These are phyloP conservation scores for Echinochloa phyllopogon DNA, from an alignment of 176 grass and related monocot genomes.

Conservation along the genomic window DNA sequence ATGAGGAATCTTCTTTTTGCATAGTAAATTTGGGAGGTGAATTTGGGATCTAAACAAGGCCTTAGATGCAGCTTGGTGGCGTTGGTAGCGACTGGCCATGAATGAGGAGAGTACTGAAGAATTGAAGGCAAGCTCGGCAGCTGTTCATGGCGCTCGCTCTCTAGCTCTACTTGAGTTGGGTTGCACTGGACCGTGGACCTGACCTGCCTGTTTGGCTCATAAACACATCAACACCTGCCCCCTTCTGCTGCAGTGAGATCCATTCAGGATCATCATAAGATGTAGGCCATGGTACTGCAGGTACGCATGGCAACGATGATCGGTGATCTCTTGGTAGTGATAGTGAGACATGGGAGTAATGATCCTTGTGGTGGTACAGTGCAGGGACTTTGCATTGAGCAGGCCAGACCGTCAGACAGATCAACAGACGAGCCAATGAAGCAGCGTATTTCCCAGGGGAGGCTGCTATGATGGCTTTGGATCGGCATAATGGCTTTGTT, in stretches of 20 bases:
- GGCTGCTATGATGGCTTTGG: slow-evolving; percentile 40
- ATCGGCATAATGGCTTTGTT: slow-evolving; percentile 11
- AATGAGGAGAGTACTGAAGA: slow-evolving; percentile 23
- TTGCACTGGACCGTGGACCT: neutral
- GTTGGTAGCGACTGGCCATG: neutral
- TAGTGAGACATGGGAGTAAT: slow-evolving; percentile 20
- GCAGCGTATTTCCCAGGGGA: neutral
- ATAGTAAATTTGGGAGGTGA: too few species aligned
- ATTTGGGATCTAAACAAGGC: too few species aligned
- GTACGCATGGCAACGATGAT: neutral
- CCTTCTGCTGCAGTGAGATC: slow-evolving; percentile 5
- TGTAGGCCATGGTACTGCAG: slow-evolving; percentile 18
- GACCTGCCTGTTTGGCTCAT: neutral
- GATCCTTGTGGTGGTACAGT: slow-evolving; percentile 22
- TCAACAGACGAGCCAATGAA: neutral
- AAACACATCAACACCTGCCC: neutral
- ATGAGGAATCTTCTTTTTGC: too few species aligned
- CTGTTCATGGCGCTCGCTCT: slow-evolving; percentile 5
- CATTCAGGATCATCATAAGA: slow-evolving; percentile 28
- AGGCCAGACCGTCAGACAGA: slow-evolving; percentile 1
- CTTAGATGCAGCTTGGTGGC: neutral
- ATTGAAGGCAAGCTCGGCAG: slow-evolving; percentile 30
- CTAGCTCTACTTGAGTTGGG: neutral
- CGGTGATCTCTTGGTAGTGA: slow-evolving; percentile 3
- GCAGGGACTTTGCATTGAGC: slow-evolving; percentile 1